phyloP scores from a whole-genome alignment of 2,329 filamentous ascomycete genomes.

The Xylariaceae sp. region DNA sequence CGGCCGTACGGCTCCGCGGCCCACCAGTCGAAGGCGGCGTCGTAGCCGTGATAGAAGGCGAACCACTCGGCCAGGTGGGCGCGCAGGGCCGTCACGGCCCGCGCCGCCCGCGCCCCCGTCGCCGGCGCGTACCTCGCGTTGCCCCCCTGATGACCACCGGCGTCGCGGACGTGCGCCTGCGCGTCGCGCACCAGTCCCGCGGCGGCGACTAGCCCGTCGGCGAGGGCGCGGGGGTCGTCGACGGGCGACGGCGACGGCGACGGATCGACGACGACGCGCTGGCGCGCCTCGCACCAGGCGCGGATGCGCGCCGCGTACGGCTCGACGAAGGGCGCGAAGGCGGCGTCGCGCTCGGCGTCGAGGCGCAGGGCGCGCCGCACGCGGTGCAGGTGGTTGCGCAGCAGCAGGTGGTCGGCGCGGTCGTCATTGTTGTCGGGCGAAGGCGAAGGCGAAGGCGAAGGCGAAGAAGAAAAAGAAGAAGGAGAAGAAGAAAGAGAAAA shows the following conservation, averaged over 20 bases:
- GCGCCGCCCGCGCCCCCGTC: slow-evolving; percentile 39
- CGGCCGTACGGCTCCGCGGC: slow-evolving; percentile 34
- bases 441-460: no score
- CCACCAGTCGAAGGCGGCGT: slow-evolving; percentile 53
- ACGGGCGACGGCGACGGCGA: no score
- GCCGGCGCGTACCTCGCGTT: slow-evolving; percentile 30
- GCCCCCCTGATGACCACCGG: no score
- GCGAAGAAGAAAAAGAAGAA: slow-evolving; percentile 30
- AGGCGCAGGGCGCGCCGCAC: slow-evolving; percentile 30
- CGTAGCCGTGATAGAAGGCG: slow-evolving; percentile 45
- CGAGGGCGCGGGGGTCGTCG: slow-evolving; percentile 34
- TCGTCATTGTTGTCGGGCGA: slow-evolving; percentile 33
- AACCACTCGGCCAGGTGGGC: slow-evolving; percentile 38
- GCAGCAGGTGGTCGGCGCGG: slow-evolving; percentile 40
- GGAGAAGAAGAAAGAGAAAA: no score
- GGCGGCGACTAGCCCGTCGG: slow-evolving; percentile 31
- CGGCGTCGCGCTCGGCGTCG: slow-evolving; percentile 28
- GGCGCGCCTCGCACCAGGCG: slow-evolving; percentile 39
- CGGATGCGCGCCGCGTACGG: slow-evolving; percentile 36
- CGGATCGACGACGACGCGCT: no score
- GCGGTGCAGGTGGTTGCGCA: slow-evolving; percentile 38
- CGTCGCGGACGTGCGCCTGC: slow-evolving; percentile 26
- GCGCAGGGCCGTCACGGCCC: slow-evolving; percentile 32
- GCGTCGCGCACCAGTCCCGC: slow-evolving; percentile 25
- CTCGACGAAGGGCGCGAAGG: slow-evolving; percentile 31